Conservation (phyloP, 1,139 yeast genomes). For the Debaryomycetaceae sp. region DNA sequence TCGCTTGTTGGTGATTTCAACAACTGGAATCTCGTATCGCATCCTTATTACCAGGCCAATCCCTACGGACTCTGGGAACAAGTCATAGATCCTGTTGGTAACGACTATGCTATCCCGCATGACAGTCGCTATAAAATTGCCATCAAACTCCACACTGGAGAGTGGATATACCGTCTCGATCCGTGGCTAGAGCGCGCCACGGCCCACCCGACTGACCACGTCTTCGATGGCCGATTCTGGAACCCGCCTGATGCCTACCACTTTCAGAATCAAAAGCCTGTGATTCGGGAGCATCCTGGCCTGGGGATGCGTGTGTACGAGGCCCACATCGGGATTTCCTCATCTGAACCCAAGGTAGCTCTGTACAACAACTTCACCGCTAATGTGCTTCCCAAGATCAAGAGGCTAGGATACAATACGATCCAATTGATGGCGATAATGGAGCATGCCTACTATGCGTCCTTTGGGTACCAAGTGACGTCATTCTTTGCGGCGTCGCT, state of each 20-base stretch:
- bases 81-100: constrained; percentile 42
- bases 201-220: constrained; percentile 34
- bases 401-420: constrained; percentile 78
- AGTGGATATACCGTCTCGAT: constrained; percentile 67
- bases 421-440: constrained; percentile 95
- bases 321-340: constrained; percentile 92
- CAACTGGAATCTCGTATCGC: constrained; percentile 57
- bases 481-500: constrained; percentile 86
- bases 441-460: constrained; percentile 98
- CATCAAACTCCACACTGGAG: constrained; percentile 56
- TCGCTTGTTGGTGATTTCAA: constrained; percentile 85
- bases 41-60: constrained; percentile 42
- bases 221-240: constrained; percentile 89
- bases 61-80: constrained; percentile 64
- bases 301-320: constrained; percentile 72
- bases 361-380: constrained; percentile 75
- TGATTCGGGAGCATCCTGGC: constrained; percentile 13
- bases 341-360: constrained; percentile 80
- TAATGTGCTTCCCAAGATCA: constrained; percentile 74
- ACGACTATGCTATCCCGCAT: constrained; percentile 64
- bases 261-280: constrained; percentile 59
- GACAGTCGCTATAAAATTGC: constrained; percentile 70
- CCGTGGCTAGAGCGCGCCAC: constrained; percentile 87
- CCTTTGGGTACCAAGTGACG: constrained; percentile 93
- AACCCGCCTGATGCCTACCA: constrained; percentile 54